phyloP scores from a whole-genome alignment of 768 basidiomycete genomes.

The Postia placenta region DNA sequence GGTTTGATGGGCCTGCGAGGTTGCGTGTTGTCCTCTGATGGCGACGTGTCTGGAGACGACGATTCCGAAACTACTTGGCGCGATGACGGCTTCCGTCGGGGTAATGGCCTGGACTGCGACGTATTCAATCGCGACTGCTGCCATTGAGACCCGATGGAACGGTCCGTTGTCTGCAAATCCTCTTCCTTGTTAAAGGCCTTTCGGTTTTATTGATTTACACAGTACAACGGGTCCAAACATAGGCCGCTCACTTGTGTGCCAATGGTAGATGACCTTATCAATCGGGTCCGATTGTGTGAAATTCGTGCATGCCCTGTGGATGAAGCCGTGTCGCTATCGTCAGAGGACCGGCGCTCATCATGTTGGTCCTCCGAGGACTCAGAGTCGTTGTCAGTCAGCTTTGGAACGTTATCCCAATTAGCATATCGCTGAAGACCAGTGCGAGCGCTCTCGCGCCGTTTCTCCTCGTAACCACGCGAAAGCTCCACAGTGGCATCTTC shows the following conservation, averaged over 20 bases:
- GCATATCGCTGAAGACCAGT: not conserved
- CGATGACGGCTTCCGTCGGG: no score
- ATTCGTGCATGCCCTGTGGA: no score
- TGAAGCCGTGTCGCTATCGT: no score
- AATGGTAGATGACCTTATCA: no score
- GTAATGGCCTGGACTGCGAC: no score
- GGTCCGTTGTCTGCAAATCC: not conserved
- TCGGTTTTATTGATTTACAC: no score
- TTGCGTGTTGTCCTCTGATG: not conserved
- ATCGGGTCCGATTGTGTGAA: no score
- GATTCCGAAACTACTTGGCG: no score
- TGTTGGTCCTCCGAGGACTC: not conserved
- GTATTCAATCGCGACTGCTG: not conserved
- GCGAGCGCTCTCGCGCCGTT: not conserved
- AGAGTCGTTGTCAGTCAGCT: not conserved
- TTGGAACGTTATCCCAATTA: not conserved
- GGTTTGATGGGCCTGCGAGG: not conserved
- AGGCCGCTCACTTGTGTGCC: no score
- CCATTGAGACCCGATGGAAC: not conserved
- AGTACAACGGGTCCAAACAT: no score
- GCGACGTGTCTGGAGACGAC: no score
- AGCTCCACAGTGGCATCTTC: conserved; percentile 9
- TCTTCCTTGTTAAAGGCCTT: no score
- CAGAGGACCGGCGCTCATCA: not conserved
- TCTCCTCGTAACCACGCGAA: conserved; percentile 9